Evolutionary conservation across 768 basidiomycete species (phyloP).

Genomic region (Phaffia tasmanica): DNA sequence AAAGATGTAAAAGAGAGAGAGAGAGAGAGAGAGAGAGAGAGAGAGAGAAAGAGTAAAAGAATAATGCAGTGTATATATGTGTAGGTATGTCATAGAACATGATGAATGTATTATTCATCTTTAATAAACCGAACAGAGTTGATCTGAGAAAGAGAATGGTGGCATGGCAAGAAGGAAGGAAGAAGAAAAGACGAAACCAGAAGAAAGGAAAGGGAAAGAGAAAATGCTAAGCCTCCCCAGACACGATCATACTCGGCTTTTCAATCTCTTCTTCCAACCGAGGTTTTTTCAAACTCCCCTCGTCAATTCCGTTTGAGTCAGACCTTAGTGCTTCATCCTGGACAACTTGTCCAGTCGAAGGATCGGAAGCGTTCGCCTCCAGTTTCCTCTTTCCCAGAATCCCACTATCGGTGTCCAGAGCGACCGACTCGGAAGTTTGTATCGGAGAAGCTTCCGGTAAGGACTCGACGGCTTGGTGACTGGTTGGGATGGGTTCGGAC

Average conservation of each 20-base stretch:
- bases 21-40: neutral
- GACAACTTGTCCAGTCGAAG: neutral
- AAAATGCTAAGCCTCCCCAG: neutral
- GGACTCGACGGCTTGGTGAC: too few species aligned
- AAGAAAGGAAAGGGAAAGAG: neutral
- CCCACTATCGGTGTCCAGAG: too few species aligned
- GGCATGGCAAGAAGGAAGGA: neutral
- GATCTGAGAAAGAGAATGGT: neutral
- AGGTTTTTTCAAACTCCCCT: neutral
- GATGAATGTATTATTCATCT: too few species aligned
- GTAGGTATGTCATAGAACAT: too few species aligned
- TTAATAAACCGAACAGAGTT: too few species aligned
- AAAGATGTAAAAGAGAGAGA: too few species aligned
- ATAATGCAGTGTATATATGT: neutral
- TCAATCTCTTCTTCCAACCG: neutral
- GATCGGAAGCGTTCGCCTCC: neutral
- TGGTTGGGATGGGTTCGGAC: too few species aligned
- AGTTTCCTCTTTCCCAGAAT: too few species aligned
- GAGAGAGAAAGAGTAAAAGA: neutral
- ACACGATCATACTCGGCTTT: constrained; percentile 12
- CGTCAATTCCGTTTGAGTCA: neutral
- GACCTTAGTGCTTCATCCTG: constrained; percentile 2
- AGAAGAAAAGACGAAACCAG: neutral
- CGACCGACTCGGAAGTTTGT: too few species aligned
- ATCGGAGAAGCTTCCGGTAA: too few species aligned